Base-by-base conservation (phyloP, 148 eudicot genomes). In the Camellia sinensis region DNA sequence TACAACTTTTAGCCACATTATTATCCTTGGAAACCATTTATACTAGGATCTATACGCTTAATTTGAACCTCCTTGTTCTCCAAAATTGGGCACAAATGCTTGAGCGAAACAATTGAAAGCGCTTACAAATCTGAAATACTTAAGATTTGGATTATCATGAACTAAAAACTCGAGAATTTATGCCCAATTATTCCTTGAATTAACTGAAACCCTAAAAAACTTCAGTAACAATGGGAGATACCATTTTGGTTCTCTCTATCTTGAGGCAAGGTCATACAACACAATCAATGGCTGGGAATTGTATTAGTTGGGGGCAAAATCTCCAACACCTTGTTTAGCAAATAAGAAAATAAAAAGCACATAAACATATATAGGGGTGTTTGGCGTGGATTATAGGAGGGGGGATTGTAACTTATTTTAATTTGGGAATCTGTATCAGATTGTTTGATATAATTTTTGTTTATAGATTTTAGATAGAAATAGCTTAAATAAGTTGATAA, bases 101-200 rank as follows among this genome's bases (percentile, higher is more conserved):
- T 86, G 2, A 68, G 6, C 13, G 90, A 86, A 80, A 88, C 86
- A 78, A 87, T 87, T 13, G 89, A 83, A 69, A 94, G 87, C 4
- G 90, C 97, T 72, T 88, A 92, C 85, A 94, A 29, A 81, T 5
- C 98, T 97, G 14, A 94, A 89, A 81, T 88, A 94, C 88, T 88
- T 92, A 8, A 94, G 83, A 87, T 94, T 94, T 6, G 92, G 89
- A 75, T 94, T 97, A 71, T 89, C 92, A 46, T 92, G 94, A 22
- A 80, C 71, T 84, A 94, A 83, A 59, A 94, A 91, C 86, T 92
- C 97, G 84, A 74, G 83, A 73, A 89, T 79, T 84, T 94, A 92
- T 61, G 4, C 93, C 99, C 99, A 95, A 80, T 95, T 95, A 82
- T 93, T 93, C 90, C 86, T 92, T 72, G 90, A 89, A 63, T 95